Percentiles rank a stretch among this genome's conserved stretches.
phyloP scores from a whole-genome alignment of 1,284 basidiomycete species.

The Ganoderma multipileum region DNA sequence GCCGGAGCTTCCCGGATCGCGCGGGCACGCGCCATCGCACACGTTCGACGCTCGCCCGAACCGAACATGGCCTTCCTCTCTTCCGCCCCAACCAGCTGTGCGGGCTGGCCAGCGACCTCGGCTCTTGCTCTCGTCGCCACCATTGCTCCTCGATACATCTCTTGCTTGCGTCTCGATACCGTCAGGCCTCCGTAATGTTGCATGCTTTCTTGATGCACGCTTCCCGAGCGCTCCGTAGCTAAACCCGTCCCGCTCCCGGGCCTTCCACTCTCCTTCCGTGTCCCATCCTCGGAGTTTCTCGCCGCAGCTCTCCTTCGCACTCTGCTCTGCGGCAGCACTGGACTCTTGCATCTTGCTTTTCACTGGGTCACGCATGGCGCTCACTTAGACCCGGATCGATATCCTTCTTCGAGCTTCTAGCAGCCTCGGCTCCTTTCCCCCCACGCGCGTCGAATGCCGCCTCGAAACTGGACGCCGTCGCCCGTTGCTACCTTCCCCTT shows the following conservation, averaged over 20 bases:
- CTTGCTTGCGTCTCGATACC: not conserved
- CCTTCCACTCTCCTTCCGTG: slow-evolving; percentile 1
- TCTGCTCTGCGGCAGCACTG: not conserved
- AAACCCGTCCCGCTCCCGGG: not conserved
- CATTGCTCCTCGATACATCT: not conserved
- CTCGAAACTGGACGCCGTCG: not conserved
- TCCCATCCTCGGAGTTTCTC: not conserved
- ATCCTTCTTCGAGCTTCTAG: slow-evolving; percentile 4
- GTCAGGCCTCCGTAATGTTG: slow-evolving; percentile 7
- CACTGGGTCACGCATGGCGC: not conserved
- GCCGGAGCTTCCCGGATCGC: slow-evolving; percentile 39
- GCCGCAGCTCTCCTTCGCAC: not conserved
- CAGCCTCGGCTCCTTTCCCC: slow-evolving; percentile 1
- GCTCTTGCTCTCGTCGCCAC: slow-evolving; percentile 8
- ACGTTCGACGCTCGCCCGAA: slow-evolving; percentile 30
- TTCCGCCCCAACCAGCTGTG: not conserved
- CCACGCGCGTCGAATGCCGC: not conserved
- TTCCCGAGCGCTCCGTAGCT: slow-evolving; percentile 15
- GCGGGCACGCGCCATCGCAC: slow-evolving; percentile 23
- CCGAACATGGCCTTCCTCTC: not conserved
- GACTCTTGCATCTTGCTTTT: not conserved
- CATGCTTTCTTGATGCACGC: not conserved
- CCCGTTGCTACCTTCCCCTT: slow-evolving; percentile 22
- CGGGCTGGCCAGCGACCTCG: not conserved
- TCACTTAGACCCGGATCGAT: not conserved